Conservation (phyloP, 202 grass and related monocot species). For the Saccharum hybrid region DNA sequence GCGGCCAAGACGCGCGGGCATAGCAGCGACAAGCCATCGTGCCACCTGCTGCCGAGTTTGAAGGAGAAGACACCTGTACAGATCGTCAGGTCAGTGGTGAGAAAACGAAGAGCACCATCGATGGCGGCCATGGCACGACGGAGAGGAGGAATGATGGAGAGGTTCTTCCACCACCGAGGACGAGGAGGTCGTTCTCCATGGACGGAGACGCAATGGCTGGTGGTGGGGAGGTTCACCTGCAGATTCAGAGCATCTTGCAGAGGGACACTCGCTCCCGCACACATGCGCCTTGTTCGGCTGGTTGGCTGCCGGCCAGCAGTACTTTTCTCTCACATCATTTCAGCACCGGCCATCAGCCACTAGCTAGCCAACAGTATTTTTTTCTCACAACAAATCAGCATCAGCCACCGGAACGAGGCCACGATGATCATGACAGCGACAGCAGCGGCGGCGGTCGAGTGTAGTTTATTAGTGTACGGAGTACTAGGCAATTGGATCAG, state of each 20-base stretch:
- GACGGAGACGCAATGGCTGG: slow-evolving; percentile 39
- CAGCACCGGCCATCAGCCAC: no score
- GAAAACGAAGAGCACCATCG: slow-evolving; percentile 25
- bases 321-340: no score
- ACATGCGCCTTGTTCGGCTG: neutral
- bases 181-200: slow-evolving; percentile 65
- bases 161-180: slow-evolving; percentile 38
- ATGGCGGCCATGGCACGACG: neutral
- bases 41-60: neutral
- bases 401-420: no score
- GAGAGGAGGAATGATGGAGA: no score
- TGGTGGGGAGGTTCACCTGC: slow-evolving; percentile 47
- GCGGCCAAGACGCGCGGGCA: neutral
- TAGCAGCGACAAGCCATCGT: neutral
- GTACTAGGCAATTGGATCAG: neutral
- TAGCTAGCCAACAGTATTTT: no score
- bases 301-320: no score
- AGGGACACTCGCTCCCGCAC: slow-evolving; percentile 36
- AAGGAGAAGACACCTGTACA: neutral
- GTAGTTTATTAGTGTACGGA: neutral
- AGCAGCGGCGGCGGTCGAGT: slow-evolving; percentile 24
- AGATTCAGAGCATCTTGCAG: slow-evolving; percentile 59
- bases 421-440: neutral
- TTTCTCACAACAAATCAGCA: no score
- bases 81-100: neutral